Conservation (phyloP, 257 asterid genomes). For the Solanum tarapatanum region DNA sequence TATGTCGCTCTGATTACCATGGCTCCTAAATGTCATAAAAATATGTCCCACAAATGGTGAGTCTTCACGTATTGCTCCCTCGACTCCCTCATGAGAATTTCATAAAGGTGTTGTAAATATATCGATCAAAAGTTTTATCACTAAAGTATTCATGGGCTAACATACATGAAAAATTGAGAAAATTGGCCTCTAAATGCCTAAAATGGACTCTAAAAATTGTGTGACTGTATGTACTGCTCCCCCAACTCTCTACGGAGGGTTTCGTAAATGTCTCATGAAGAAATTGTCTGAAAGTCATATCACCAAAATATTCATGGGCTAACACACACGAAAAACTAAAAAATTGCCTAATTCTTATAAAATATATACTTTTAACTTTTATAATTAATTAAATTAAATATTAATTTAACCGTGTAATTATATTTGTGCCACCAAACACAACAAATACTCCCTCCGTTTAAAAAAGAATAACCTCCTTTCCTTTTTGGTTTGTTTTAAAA, state of each 20-base stretch:
- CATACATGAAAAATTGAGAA: too few relatives aligned
- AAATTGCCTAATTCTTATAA: too few relatives aligned
- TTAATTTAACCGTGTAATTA: neutral
- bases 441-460: too few relatives aligned
- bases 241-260: neutral
- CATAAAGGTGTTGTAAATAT: neutral
- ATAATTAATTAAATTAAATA: too few relatives aligned
- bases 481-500: too few relatives aligned
- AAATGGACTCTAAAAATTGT: too few relatives aligned
- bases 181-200: neutral
- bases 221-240: neutral
- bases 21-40: neutral
- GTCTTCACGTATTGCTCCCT: neutral
- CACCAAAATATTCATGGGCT: neutral
- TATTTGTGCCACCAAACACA: neutral
- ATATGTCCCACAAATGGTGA: neutral
- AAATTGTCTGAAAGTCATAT: accelerated
- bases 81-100: neutral
- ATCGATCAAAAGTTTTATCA: accelerated
- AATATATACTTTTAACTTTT: neutral
- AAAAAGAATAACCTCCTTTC: too few relatives aligned
- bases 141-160: too few relatives aligned
- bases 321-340: too few relatives aligned
- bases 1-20: neutral
- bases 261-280: neutral